phyloP scores from a whole-genome alignment of 768 basidiomycete genomes.

The Candolleomyces eurysporus region DNA sequence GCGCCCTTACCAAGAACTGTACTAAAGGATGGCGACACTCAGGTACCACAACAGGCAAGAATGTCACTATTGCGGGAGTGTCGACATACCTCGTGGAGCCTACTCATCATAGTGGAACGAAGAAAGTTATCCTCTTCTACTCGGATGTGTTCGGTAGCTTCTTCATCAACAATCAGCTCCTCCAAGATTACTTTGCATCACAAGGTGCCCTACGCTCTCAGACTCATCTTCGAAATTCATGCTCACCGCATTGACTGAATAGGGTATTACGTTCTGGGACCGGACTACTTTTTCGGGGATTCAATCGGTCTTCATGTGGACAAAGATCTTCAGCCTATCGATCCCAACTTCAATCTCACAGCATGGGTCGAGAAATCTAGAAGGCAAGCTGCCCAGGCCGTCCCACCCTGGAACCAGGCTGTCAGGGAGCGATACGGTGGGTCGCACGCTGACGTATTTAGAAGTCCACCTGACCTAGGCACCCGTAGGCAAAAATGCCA shows the following conservation, averaged over 20 bases:
- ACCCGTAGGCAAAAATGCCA: slow-evolving; percentile 23
- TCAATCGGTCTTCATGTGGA: slow-evolving; percentile 35
- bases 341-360: slow-evolving; percentile 33
- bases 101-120: slow-evolving; percentile 11
- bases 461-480: not conserved
- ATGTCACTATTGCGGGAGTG: slow-evolving; percentile 39
- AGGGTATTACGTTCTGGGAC: slow-evolving; percentile 59
- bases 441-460: not conserved
- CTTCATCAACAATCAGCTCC: slow-evolving; percentile 52
- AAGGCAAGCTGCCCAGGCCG: slow-evolving; percentile 33
- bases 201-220: slow-evolving; percentile 42
- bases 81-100: slow-evolving; percentile 57
- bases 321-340: slow-evolving; percentile 3
- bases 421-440: slow-evolving; percentile 50
- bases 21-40: slow-evolving; percentile 48
- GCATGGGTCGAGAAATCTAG: slow-evolving; percentile 40
- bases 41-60: slow-evolving; percentile 45
- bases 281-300: slow-evolving; percentile 66
- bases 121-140: slow-evolving; percentile 55
- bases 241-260: not conserved
- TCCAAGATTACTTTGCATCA: slow-evolving; percentile 64
- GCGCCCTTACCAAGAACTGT: slow-evolving; percentile 51
- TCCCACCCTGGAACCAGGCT: slow-evolving; percentile 51
- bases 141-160: slow-evolving; percentile 60
- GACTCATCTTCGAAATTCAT: no score